Evolutionary conservation across 1,284 basidiomycete species (phyloP).

Genomic region (Boletus chippewaensis): DNA sequence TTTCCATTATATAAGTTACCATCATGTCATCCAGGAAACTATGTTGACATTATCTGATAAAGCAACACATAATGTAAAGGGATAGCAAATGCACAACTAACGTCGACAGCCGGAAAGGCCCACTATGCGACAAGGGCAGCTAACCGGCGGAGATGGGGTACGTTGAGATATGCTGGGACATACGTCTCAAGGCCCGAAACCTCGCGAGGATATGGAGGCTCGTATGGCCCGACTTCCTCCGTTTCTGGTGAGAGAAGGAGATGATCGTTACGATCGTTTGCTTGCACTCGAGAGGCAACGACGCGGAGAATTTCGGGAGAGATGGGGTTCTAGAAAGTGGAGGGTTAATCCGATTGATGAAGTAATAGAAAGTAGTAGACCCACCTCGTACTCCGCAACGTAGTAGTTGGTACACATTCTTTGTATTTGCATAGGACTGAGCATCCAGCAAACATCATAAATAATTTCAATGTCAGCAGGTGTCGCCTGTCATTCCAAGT

Average conservation of each 20-base stretch:
- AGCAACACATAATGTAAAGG: constrained; percentile 21
- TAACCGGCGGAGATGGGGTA: constrained; percentile 74
- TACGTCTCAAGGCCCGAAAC: constrained; percentile 86
- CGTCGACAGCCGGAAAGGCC: constrained; percentile 1
- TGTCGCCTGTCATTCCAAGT: constrained; percentile 55
- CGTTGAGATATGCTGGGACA: constrained; percentile 80
- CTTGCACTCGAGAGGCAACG: constrained; percentile 90
- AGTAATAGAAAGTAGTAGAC: constrained; percentile 17
- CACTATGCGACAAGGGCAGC: constrained; percentile 71
- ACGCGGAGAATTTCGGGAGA: constrained; percentile 94
- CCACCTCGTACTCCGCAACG: constrained; percentile 94
- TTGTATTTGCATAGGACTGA: constrained; percentile 98
- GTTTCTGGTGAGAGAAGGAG: constrained; percentile 89
- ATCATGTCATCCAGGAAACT: constrained; percentile 1
- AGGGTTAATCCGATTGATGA: constrained; percentile 6
- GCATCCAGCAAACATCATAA: constrained; percentile 99
- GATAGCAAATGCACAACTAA: constrained; percentile 9
- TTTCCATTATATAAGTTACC: background rate
- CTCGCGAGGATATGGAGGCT: constrained; percentile 80
- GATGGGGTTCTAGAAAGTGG: constrained; percentile 71
- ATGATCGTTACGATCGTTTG: constrained; percentile 94
- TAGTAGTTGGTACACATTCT: constrained; percentile 98
- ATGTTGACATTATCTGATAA: constrained; percentile 17
- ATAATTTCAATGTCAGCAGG: constrained; percentile 96
- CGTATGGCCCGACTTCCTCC: constrained; percentile 92